A percentile compares a stretch with the other conserved stretches of the same genome.
These are phyloP conservation scores for Chaetomidium leptoderma DNA, from an alignment of 495 filamentous ascomycete genomes.

Conservation along the genomic window DNA sequence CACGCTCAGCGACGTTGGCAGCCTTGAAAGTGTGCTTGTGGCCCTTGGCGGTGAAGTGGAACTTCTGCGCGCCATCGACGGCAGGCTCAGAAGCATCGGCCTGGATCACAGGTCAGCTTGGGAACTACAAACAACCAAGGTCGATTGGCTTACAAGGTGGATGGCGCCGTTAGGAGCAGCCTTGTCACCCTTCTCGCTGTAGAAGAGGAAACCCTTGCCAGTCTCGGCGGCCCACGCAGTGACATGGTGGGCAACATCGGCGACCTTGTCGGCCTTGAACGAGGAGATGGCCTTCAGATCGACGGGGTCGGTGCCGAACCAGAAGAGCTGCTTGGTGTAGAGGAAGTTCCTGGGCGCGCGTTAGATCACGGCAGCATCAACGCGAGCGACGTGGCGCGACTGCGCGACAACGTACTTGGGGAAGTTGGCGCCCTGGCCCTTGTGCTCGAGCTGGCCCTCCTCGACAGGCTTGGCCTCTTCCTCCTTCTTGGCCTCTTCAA, in stretches of 20 bases:
- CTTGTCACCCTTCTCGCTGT: conserved; percentile 81
- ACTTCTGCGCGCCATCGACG: conserved; percentile 69
- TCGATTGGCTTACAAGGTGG: conserved; percentile 62
- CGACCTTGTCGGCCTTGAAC: conserved; percentile 83
- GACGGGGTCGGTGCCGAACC: conserved; percentile 80
- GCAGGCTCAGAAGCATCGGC: conserved; percentile 77
- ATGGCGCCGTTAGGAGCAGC: conserved; percentile 71
- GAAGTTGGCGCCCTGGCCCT: conserved; percentile 71
- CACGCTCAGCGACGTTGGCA: conserved; percentile 66
- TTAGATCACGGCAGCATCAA: conserved; percentile 20
- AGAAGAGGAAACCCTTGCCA: conserved; percentile 92
- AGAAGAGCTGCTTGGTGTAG: conserved; percentile 65
- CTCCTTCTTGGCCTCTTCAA: conserved; percentile 45
- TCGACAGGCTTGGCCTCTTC: conserved; percentile 62
- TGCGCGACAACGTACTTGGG: conserved; percentile 76
- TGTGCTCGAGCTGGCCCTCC: conserved; percentile 79
- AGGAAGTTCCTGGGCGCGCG: conserved; percentile 39
- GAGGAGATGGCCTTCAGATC: conserved; percentile 65
- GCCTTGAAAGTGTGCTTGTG: conserved; percentile 92
- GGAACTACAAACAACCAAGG: background rate
- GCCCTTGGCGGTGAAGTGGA: conserved; percentile 75
- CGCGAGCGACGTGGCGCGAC: background rate
- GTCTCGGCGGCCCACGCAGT: conserved; percentile 87
- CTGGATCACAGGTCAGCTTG: conserved; percentile 42
- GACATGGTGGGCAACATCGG: conserved; percentile 68